These are phyloP conservation scores for Teratosphaeria gauchensis DNA, from an alignment of 2,329 filamentous ascomycete genomes.

Conservation along the genomic window DNA sequence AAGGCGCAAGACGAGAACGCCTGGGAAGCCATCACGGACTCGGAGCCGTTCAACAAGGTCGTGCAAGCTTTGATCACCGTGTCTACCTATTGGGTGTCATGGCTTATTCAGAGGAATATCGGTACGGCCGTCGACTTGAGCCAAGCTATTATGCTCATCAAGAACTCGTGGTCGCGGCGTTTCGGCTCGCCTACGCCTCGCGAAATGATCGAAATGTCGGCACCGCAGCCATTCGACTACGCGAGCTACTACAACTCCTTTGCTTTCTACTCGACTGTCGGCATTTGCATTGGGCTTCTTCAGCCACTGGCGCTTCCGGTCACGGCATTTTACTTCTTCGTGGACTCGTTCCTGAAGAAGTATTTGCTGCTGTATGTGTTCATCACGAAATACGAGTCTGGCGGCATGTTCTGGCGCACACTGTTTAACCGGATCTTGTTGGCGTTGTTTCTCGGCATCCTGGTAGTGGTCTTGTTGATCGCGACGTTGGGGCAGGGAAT, in stretches of 20 bases:
- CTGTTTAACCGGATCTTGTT: conserved; percentile 91
- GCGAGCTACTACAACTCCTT: conserved; percentile 98
- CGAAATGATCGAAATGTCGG: conserved; percentile 84
- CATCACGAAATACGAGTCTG: conserved; percentile 92
- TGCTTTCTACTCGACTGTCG: conserved; percentile 84
- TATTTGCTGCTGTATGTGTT: conserved; percentile 88
- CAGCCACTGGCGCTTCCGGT: conserved; percentile 83
- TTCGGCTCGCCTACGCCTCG: conserved; percentile 82
- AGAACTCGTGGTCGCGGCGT: conserved; percentile 73
- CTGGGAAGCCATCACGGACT: conserved; percentile 58
- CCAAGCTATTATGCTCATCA: conserved; percentile 74
- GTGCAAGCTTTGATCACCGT: conserved; percentile 70
- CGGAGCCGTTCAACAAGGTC: conserved; percentile 52
- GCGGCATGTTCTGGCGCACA: conserved; percentile 83
- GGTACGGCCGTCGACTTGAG: conserved; percentile 90
- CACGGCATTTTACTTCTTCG: conserved; percentile 75
- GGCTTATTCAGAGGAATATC: conserved; percentile 83
- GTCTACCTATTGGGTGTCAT: conserved; percentile 89
- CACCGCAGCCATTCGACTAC: conserved; percentile 87
- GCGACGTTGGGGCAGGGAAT: conserved; percentile 46
- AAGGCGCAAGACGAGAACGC: conserved; percentile 45
- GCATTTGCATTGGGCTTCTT: conserved; percentile 71
- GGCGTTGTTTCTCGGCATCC: conserved; percentile 65
- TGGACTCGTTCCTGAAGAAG: conserved; percentile 89
- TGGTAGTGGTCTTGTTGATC: conserved; percentile 67